Evolutionary conservation across 2,329 filamentous ascomycete genomes (phyloP).

Genomic region (Paradendryphiella salina): DNA sequence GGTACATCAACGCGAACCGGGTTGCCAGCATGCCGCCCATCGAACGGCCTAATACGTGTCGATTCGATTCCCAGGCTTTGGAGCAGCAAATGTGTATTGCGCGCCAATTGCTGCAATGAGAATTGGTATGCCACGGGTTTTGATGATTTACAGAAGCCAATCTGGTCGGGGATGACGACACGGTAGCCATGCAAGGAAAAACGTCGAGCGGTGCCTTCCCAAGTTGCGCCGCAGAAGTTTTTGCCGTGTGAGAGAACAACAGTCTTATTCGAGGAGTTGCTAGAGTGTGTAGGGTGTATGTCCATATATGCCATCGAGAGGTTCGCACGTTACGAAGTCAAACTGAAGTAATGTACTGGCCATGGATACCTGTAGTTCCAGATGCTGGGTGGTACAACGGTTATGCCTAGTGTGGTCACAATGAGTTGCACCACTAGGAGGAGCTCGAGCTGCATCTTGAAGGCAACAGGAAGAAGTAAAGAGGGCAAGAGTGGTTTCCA

Average conservation of each 20-base stretch:
- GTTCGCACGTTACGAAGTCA: slow-evolving; percentile 54
- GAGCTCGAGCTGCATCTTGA: slow-evolving; percentile 11
- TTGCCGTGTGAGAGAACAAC: slow-evolving; percentile 59
- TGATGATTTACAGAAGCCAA: slow-evolving; percentile 62
- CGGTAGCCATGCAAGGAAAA: slow-evolving; percentile 54
- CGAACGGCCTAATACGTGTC: slow-evolving; percentile 58
- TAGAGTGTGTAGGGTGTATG: slow-evolving; percentile 43
- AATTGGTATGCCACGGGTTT: slow-evolving; percentile 59
- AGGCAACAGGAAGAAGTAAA: background rate
- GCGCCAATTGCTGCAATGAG: slow-evolving; percentile 56
- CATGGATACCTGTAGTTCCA: slow-evolving; percentile 55
- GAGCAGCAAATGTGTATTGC: slow-evolving; percentile 57
- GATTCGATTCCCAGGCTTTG: slow-evolving; percentile 50
- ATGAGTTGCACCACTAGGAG: slow-evolving; percentile 7
- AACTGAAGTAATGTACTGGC: slow-evolving; percentile 53
- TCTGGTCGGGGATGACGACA: slow-evolving; percentile 58
- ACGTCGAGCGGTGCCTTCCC: slow-evolving; percentile 53
- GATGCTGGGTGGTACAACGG: slow-evolving; percentile 18
- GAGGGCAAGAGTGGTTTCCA: no score
- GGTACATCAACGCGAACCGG: slow-evolving; percentile 58
- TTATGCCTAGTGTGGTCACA: slow-evolving; percentile 11
- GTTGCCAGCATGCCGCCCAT: slow-evolving; percentile 60
- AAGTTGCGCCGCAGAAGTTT: slow-evolving; percentile 61
- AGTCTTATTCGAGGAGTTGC: slow-evolving; percentile 46
- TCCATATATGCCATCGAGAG: slow-evolving; percentile 63